Base-by-base conservation (phyloP, 108 stramenopile genomes). In the Nitzschia sp. region DNA sequence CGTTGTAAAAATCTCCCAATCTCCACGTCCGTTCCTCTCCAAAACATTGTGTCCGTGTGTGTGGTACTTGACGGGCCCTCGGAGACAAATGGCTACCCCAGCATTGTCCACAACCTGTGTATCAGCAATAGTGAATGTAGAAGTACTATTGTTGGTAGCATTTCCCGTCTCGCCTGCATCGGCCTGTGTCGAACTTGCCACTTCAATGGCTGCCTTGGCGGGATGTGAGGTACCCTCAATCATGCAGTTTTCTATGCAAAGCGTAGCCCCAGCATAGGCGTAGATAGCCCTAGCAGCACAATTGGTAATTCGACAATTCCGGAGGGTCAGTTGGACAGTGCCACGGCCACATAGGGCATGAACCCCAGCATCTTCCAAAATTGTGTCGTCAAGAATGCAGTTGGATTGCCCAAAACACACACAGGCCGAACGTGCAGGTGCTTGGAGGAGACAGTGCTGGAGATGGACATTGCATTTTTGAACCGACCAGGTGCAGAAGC, bases 121-220 rank as follows among this genome's bases (percentile, higher is more conserved):
- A 10, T 51, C 46, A 0, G 24, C 21, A 50, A 76, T 64, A 8
- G 25, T 57, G 24, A 76, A 21, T 0, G 67, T 38, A 2, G 73
- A 75, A 9, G 19, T 41, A 41, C 34, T 26, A 3, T 14, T 29
- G 3, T 15, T 17, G 17, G 14, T 57, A 0, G 8, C 6, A 6
- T 43, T 63, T 17, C 8, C 21, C 3, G 43, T 34, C 46, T 64
- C 51, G 11, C 20, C 40, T 50, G 15, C 12, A 6, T 26, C 53
- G 0, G 55, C 53, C 11, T 64, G 38, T 0, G n/a, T 17, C 10
- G 22, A 22, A 21, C 24, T 17, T 11, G 65, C 48, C 8, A 76
- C 75, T 51, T 76, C 75, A 19, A 76, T 69, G 37, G 75, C 75
- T 34, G 75, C 75, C 56, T 51, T 70, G 41, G 69, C 69, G 22